Evolutionary conservation across 2,329 filamentous ascomycete species (phyloP).

Genomic region (Fonsecaea nubica): DNA sequence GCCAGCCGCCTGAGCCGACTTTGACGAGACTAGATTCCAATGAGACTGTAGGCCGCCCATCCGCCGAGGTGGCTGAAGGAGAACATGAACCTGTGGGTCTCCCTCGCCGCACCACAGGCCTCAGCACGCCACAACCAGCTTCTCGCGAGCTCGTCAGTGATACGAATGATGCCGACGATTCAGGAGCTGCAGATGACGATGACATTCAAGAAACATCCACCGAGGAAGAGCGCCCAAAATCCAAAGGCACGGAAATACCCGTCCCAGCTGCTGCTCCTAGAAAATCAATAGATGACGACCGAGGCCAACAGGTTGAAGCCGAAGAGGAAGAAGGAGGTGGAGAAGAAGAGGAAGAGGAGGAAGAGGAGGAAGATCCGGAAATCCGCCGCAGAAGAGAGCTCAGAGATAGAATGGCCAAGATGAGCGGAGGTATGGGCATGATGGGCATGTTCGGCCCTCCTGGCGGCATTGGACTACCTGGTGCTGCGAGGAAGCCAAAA

Average conservation of each 20-base stretch:
- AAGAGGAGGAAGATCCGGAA: conserved; percentile 89
- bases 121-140: conserved; percentile 48
- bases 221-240: conserved; percentile 76
- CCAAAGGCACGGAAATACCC: conserved; percentile 31
- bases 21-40: conserved; percentile 44
- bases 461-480: conserved; percentile 66
- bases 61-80: conserved; percentile 44
- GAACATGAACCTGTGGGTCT: conserved; percentile 29
- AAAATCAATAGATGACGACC: conserved; percentile 50
- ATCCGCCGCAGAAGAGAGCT: conserved; percentile 83
- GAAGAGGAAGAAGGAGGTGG: conserved; percentile 49
- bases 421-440: conserved; percentile 98
- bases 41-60: conserved; percentile 47
- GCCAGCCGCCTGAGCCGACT: conserved; percentile 40
- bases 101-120: conserved; percentile 41
- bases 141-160: conserved; percentile 65
- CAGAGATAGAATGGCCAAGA: conserved; percentile 94
- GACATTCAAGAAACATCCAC: conserved; percentile 68
- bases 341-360: conserved; percentile 67
- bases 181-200: conserved; percentile 68
- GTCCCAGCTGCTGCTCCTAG: conserved; percentile 16
- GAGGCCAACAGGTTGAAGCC: conserved; percentile 57
- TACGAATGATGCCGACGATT: conserved; percentile 70
- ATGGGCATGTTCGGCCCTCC: conserved; percentile 86
- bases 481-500: conserved; percentile 58